Conservation (phyloP, 345 rosid species). For the Aegle marmelos region DNA sequence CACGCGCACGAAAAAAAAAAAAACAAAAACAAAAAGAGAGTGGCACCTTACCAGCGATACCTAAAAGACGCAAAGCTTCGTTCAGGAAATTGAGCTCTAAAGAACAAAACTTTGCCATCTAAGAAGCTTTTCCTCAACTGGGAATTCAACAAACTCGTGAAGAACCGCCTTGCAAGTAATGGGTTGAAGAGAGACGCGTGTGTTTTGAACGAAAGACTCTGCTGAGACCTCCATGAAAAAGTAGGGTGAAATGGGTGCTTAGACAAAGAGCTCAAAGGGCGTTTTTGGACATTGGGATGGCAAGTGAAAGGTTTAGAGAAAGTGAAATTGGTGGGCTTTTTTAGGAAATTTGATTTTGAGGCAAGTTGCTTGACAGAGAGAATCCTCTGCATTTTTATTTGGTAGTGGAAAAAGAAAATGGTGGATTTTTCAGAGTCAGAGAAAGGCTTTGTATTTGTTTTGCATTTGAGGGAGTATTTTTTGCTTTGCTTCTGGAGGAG, state of each 20-base stretch:
- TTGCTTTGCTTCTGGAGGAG: background rate
- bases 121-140: slow-evolving; percentile 26
- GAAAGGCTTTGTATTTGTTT: background rate
- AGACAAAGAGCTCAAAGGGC: slow-evolving; percentile 15
- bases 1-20: background rate
- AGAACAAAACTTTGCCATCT: slow-evolving; percentile 34
- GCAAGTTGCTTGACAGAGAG: slow-evolving; percentile 31
- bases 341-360: slow-evolving; percentile 40
- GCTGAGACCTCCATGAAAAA: slow-evolving; percentile 29
- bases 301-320: slow-evolving; percentile 21
- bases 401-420: background rate
- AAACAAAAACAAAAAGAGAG: background rate
- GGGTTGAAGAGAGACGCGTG: slow-evolving; percentile 37
- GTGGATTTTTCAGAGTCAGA: background rate
- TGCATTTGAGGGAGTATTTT: background rate
- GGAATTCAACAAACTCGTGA: slow-evolving; percentile 21
- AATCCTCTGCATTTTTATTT: slow-evolving; percentile 39
- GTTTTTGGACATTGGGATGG: slow-evolving; percentile 18
- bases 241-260: slow-evolving; percentile 19
- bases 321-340: slow-evolving; percentile 15
- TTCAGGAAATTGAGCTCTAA: slow-evolving; percentile 27
- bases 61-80: slow-evolving; percentile 31
- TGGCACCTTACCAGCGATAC: slow-evolving; percentile 35
- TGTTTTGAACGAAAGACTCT: slow-evolving; percentile 17
- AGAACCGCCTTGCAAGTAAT: slow-evolving; percentile 23